Evolutionary conservation across 768 basidiomycete genomes (phyloP), one percentile per base, ranked within the genome.

Genomic region (Trametes elegans): DNA sequence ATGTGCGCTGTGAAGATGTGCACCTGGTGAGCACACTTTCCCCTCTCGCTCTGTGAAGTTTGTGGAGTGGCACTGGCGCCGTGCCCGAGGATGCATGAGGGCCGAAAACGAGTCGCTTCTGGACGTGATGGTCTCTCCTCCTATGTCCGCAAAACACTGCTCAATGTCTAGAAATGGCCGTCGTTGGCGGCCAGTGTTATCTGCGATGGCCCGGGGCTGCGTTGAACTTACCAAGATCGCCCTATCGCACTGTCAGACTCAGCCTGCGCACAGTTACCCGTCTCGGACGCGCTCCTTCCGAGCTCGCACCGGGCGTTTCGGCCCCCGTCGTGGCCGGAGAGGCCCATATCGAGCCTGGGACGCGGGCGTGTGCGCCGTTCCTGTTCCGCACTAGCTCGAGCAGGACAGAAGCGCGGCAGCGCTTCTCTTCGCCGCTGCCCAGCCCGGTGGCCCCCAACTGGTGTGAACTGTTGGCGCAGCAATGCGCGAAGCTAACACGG

Each of bases 321-420:
- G 55, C 23, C 29, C 34, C 36, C 43, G 42, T 42, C 27, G 23
- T 35, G 49, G 28, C 55, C 55, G 48, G 43, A 51, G 55, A 40
- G 55, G 42, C 8, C 55, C 48, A 50, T 50, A 50, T 46, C 41
- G 55, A 49, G 55, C 47, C 49, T 49, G 55, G 54, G 54, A 55
- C 49, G 35, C 48, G 43, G 41, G 42, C 49, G 55, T 50, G 55
- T 38, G 49, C 41, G 36, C 36, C 19, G 43, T 50, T 23, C 55
- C 55, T 43, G 42, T 57, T 50, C 55, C 28, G 55, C 55, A 45
- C 55, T 57, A 51, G 49, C 46, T 23, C 46, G 23, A 39, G 45
- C 46, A 29, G 38, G n/a, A n/a, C 18, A 53, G 53, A 48, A 41
- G 53, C 45, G 39, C 53, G 18, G 53, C 38, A n/a, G 45, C 46